Base-by-base conservation (phyloP, 768 basidiomycete species). In the Trametes meyenii region DNA sequence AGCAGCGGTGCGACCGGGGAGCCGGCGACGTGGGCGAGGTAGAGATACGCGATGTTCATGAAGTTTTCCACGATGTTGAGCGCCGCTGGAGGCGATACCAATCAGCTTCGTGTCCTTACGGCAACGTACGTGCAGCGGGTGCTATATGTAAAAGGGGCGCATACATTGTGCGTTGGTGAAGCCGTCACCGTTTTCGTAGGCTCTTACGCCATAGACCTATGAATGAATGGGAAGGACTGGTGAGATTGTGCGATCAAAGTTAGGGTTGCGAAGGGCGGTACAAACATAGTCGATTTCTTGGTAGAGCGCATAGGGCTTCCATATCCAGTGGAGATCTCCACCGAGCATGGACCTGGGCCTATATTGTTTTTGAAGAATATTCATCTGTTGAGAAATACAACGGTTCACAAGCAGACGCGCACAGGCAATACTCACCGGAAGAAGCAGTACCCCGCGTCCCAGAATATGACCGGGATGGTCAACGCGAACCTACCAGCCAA, bases 251-350 rank as follows among this genome's bases (percentile, higher is more conserved):
- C 46, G 21, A 23, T 33, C 38, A 40, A 13, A 23, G 23, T 7
- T 42, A 39, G 19, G 29, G 43, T 50, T 50, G 19, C 7, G 45
- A 50, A 35, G 50, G 16, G 29, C 29, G 14, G 17, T 56, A 72
- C 76, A 56, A 63, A 79, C 77, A 45, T 75, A 69, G 62, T 80
- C 76, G 36, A 92, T 76, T n/a, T 87, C 77, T 69, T 92, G 87
- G 74, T 93, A 94, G 33, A 90, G 61, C 24, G 79, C 82, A 69
- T 96, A 96, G 2, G 92, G 92, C 60, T 82, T 78, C 94, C 94
- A 96, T 45, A 96, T 83, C 94, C 93, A 96, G 67, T 94, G 90
- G 48, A 95, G 78, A 73, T 95, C 92, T 2, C 94, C 94, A 0
- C 91, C 93, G 65, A 76, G 77, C 87, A 95, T 91, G 3, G 92